Evolutionary conservation across 106 monocot genomes (phyloP).

Genomic region (Amphibolis antarctica): DNA sequence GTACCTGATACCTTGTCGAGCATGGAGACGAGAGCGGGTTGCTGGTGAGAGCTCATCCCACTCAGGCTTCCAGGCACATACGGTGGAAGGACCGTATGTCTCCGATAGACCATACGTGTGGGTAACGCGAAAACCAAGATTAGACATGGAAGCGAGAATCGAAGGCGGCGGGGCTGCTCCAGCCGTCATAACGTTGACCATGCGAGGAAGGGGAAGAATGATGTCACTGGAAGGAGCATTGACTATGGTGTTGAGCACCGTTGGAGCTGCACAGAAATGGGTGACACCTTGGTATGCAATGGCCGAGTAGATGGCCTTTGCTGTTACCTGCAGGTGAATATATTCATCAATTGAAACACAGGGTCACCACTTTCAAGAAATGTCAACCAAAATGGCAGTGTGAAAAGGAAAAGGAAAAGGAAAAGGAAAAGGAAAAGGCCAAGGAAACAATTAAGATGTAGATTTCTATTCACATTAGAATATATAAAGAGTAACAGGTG

Average conservation of each 20-base stretch:
- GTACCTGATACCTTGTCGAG: conserved; percentile 20
- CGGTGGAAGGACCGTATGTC: conserved; percentile 23
- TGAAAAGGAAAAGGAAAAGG: neutral
- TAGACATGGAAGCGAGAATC: conserved; percentile 14
- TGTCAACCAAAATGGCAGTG: no score
- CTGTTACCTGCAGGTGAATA: conserved; percentile 9
- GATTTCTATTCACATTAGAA: neutral
- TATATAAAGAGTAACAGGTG: neutral
- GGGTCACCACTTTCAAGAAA: conserved; percentile 76
- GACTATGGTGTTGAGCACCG: conserved; percentile 18
- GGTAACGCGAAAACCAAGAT: conserved; percentile 19
- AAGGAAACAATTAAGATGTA: no score
- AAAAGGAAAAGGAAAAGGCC: neutral
- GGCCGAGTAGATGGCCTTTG: conserved; percentile 12
- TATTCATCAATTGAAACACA: conserved; percentile 43
- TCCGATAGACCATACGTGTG: conserved; percentile 30
- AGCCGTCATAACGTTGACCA: conserved; percentile 19
- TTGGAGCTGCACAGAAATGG: conserved; percentile 21
- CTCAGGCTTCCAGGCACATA: conserved; percentile 23
- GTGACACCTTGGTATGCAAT: conserved; percentile 22
- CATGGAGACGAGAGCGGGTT: conserved; percentile 11
- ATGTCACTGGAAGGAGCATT: conserved; percentile 13
- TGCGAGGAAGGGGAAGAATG: conserved; percentile 19
- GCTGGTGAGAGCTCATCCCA: conserved; percentile 20
- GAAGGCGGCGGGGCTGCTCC: conserved; percentile 23